Base-by-base conservation (phyloP, 306 rosid species). In the Cicer bijugum region DNA sequence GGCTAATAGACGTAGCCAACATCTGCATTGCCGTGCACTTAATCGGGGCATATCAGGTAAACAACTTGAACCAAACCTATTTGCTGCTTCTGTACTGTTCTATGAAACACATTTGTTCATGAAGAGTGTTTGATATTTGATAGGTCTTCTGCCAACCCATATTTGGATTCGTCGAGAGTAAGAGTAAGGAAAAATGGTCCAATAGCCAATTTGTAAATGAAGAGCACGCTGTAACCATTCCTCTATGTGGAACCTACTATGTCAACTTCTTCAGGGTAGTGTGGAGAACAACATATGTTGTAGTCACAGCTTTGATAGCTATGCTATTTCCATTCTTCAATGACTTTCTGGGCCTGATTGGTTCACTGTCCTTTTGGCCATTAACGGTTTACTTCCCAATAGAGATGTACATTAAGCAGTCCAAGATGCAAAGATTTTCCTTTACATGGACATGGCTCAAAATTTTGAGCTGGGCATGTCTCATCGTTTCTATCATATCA, bases 241-340 rank as follows among this genome's bases (percentile, higher is more conserved):
- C 97, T 2, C 65, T 84, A 2, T 57, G 74, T 20, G 91, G 92
- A 17, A 70, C 47, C 44, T 87, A 70, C 28, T 2, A 48, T 69
- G 37, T 87, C 28, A 92, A 82, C 90, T 83, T 81, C 64, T 90
- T 91, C 90, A 87, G 93, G 77, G 15, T 86, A 75, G 83, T 87
- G 72, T 95, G 97, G 99, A 88, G 97, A 84, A 86, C 91, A 4
- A 51, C 83, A 11, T 95, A 95, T 12, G 97, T 95, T 37, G 64
- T 84, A 35, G 42, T 89, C 65, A 91, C 96, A 2, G 84, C 97
- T 9, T 42, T 95, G 23, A 1, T 95, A 45, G 99, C 97, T 10
- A 95, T 91, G 99, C 53, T 90, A 58, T 95, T 95, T 59, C 99
- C 99, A 3, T 95, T 95, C 95, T 95, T 95, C 87, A 95, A 95